phyloP scores from a whole-genome alignment of 345 rosid species.

The Linum usitatissimum region DNA sequence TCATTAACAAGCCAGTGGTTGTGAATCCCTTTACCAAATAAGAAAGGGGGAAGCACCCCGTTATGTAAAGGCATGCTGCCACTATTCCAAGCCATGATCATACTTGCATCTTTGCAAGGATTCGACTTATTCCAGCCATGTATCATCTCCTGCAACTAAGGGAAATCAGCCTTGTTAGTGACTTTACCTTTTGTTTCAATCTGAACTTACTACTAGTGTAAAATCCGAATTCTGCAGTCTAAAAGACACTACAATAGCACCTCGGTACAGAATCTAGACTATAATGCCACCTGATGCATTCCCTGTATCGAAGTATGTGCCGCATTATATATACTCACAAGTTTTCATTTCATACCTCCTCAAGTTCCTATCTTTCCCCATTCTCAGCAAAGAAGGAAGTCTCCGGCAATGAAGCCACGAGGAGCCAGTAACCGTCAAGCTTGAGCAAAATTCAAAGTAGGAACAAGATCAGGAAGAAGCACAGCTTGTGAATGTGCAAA shows the following conservation, averaged over 20 bases:
- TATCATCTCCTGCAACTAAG: conserved; percentile 66
- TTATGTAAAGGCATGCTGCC: conserved; percentile 42
- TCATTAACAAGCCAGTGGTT: conserved; percentile 65
- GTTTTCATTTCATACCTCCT: conserved; percentile 44
- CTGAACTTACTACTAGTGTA: conserved; percentile 6
- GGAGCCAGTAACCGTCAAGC: conserved; percentile 61
- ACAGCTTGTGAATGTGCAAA: conserved; percentile 44
- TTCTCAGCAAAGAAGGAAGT: conserved; percentile 37
- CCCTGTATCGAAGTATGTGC: too few species aligned
- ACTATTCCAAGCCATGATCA: conserved; percentile 75
- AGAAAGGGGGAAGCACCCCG: conserved; percentile 79
- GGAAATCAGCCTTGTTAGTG: conserved; percentile 14
- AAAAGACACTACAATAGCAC: too few species aligned
- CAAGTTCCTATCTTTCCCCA: conserved; percentile 33
- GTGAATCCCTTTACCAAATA: conserved; percentile 57
- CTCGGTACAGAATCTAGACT: too few species aligned
- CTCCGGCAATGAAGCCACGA: conserved; percentile 45
- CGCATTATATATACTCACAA: too few species aligned
- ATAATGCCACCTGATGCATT: too few species aligned
- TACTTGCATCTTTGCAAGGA: conserved; percentile 30
- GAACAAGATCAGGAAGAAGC: conserved; percentile 47
- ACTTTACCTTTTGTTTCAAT: conserved; percentile 14
- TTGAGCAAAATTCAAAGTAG: conserved; percentile 43
- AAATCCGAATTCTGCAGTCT: too few species aligned
- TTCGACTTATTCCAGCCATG: conserved; percentile 25